Evolutionary conservation across 2,329 filamentous ascomycete genomes (phyloP).

Genomic region (Basipetospora chlamydospora): DNA sequence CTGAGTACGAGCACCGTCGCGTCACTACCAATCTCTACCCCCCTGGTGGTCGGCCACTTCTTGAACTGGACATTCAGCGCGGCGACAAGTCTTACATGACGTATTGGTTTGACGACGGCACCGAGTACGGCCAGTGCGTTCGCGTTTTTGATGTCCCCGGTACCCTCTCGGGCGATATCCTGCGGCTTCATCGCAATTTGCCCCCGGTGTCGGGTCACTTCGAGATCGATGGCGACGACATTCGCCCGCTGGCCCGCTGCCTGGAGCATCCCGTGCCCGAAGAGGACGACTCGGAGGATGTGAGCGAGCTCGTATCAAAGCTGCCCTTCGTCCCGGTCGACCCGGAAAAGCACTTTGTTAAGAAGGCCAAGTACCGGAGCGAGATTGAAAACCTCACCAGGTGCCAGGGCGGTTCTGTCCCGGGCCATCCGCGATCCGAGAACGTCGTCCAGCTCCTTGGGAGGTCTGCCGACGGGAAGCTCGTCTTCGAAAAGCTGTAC

Average conservation of each 20-base stretch:
- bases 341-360: slow-evolving; percentile 12
- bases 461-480: not conserved
- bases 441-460: not conserved
- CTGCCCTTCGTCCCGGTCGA: slow-evolving; percentile 11
- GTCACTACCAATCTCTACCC: slow-evolving; percentile 3
- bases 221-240: not conserved
- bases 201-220: slow-evolving; percentile 5
- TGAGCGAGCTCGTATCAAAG: not conserved
- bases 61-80: not conserved
- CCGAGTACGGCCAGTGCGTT: slow-evolving; percentile 8
- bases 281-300: not conserved
- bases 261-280: not conserved
- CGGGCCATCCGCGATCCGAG: not conserved
- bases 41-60: slow-evolving; percentile 4
- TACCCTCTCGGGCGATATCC: slow-evolving; percentile 12
- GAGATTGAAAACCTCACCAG: slow-evolving; percentile 14
- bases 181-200: slow-evolving; percentile 10
- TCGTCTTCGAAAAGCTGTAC: not conserved
- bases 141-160: slow-evolving; percentile 11
- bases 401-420: slow-evolving; percentile 10
- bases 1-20: slow-evolving; percentile 1
- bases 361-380: slow-evolving; percentile 14
- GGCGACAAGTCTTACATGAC: not conserved
- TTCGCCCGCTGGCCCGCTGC: not conserved
- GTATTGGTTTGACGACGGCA: slow-evolving; percentile 10